Conservation (phyloP, 1,139 yeast species). For the Pneumocystis canis region DNA sequence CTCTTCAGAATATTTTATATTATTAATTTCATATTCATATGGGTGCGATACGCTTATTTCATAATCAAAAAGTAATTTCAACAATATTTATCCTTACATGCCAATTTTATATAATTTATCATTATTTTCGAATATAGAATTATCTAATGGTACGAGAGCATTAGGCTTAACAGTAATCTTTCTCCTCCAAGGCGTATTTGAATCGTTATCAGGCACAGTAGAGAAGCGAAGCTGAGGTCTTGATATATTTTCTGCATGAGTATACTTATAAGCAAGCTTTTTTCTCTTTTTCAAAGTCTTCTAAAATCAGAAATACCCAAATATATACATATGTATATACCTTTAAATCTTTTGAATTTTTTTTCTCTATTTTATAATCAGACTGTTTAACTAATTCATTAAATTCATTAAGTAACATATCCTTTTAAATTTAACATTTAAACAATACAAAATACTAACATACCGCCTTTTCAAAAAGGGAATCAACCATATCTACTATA, state of each 20-base stretch:
- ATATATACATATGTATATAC: neutral
- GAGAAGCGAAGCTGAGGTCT: conserved; percentile 65
- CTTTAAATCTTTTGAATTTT: neutral
- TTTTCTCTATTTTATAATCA: neutral
- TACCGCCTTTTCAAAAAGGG: conserved; percentile 45
- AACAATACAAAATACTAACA: neutral
- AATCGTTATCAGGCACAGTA: conserved; percentile 51
- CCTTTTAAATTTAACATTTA: conserved; percentile 22
- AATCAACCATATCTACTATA: conserved; percentile 50
- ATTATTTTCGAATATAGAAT: neutral
- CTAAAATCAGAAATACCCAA: neutral
- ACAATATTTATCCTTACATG: neutral
- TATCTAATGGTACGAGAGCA: conserved; percentile 41
- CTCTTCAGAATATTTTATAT: conserved; percentile 52
- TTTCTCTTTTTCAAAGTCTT: conserved; percentile 7
- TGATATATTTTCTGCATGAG: conserved; percentile 29
- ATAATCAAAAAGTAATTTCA: neutral
- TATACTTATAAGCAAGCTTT: conserved; percentile 13
- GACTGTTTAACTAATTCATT: conserved; percentile 10
- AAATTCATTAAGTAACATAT: conserved; percentile 43
- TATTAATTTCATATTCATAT: conserved; percentile 58
- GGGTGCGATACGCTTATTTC: conserved; percentile 45
- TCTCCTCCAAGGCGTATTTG: conserved; percentile 47
- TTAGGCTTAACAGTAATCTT: conserved; percentile 55
- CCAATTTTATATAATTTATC: neutral